Conservation (phyloP, 345 rosid genomes). For the Barbarea vulgaris region DNA sequence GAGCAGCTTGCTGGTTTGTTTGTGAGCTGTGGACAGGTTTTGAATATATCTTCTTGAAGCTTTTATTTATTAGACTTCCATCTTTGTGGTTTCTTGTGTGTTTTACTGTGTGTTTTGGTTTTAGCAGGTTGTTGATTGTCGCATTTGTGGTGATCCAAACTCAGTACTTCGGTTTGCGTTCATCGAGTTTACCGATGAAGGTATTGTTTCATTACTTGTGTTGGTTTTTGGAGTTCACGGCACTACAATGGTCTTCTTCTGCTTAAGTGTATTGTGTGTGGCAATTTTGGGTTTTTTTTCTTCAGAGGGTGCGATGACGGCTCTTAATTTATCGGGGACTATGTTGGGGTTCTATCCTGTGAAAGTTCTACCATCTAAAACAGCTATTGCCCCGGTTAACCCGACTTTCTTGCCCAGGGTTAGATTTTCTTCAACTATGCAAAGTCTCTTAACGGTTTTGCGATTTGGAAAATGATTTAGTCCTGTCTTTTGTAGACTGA, state of each 20-base stretch:
- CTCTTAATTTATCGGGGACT: conserved; percentile 77
- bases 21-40: conserved; percentile 81
- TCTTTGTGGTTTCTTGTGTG: conserved; percentile 26
- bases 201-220: conserved; percentile 41
- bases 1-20: conserved; percentile 96
- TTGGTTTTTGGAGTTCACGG: background rate
- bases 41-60: conserved; percentile 21
- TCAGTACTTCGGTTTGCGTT: conserved; percentile 95
- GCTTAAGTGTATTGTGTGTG: conserved; percentile 23
- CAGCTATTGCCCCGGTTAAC: conserved; percentile 97
- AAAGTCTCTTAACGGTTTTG: background rate
- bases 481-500: conserved; percentile 51
- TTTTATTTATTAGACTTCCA: background rate
- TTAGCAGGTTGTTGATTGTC: conserved; percentile 86
- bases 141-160: conserved; percentile 95
- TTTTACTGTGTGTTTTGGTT: conserved; percentile 28
- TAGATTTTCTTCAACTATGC: conserved; percentile 17
- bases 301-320: conserved; percentile 77
- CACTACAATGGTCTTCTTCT: background rate
- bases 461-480: conserved; percentile 9
- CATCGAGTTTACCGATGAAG: conserved; percentile 91
- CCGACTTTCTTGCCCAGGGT: conserved; percentile 97
- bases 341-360: conserved; percentile 95
- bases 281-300: conserved; percentile 14
- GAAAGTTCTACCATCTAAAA: conserved; percentile 86